Conservation (phyloP, 2,329 filamentous ascomycete genomes). For the Colletotrichum brevisporum region DNA sequence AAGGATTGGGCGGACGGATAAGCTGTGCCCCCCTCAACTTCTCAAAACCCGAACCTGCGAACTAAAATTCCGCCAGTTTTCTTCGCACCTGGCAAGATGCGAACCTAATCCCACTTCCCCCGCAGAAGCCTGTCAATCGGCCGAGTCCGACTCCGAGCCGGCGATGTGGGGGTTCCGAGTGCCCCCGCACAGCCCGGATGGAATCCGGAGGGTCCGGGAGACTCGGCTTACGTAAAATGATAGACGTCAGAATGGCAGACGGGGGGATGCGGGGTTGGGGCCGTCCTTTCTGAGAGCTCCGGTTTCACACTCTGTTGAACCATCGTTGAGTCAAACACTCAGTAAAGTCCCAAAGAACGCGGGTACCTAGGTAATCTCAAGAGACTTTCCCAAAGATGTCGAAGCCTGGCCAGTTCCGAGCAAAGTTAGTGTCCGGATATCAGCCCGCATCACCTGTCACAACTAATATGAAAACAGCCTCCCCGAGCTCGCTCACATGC, state of each 20-base stretch:
- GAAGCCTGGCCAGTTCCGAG: slow-evolving; percentile 38
- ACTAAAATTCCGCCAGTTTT: too few species aligned
- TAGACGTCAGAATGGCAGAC: slow-evolving; percentile 18
- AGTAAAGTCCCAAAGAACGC: too few species aligned
- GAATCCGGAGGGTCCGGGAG: neutral
- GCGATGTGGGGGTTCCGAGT: neutral
- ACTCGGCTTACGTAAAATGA: slow-evolving; percentile 29
- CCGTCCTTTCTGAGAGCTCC: neutral
- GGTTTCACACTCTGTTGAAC: too few species aligned
- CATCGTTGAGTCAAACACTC: too few species aligned
- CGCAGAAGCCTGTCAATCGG: too few species aligned
- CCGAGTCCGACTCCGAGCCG: neutral
- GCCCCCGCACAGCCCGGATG: neutral
- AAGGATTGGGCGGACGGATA: too few species aligned
- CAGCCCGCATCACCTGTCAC: neutral
- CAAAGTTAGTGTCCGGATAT: slow-evolving; percentile 18
- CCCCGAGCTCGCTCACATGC: slow-evolving; percentile 45
- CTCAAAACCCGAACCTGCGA: too few species aligned
- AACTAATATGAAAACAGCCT: slow-evolving; percentile 42
- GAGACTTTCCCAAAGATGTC: slow-evolving; percentile 24
- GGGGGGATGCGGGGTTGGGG: slow-evolving; percentile 23
- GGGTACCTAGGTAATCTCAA: too few species aligned
- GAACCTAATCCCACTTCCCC: too few species aligned
- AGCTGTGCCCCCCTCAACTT: too few species aligned
- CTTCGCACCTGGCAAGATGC: too few species aligned